Percentiles rank a stretch among this genome's conserved stretches.
Evolutionary conservation across 345 rosid genomes (phyloP).

Genomic region (Populus davidiana): DNA sequence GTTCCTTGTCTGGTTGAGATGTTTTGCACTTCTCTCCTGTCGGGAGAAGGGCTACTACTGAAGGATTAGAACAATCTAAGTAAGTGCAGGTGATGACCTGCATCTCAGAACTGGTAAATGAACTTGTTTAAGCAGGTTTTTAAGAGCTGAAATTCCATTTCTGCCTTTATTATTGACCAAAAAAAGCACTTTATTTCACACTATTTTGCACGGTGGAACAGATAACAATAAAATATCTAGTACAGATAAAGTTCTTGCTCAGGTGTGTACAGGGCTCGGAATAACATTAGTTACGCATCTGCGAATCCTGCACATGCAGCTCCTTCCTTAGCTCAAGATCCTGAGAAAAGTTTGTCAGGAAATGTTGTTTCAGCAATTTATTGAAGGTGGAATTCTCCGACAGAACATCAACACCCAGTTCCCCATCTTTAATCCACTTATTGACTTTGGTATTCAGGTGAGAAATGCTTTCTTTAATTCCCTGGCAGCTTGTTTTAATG

Average conservation of each 20-base stretch:
- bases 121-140: too few relatives aligned
- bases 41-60: too few relatives aligned
- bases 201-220: too few relatives aligned
- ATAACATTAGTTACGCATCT: neutral
- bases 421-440: constrained; percentile 25
- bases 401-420: constrained; percentile 38
- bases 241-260: neutral
- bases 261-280: neutral
- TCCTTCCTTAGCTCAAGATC: neutral
- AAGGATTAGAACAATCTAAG: too few relatives aligned
- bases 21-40: too few relatives aligned
- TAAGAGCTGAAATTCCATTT: too few relatives aligned
- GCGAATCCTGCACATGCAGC: neutral
- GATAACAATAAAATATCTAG: too few relatives aligned
- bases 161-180: too few relatives aligned
- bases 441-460: constrained; percentile 17
- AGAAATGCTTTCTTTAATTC: constrained; percentile 14
- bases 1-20: too few relatives aligned
- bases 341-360: constrained; percentile 20
- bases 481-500: neutral
- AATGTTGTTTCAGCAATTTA: constrained; percentile 44
- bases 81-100: too few relatives aligned
- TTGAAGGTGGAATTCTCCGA: constrained; percentile 46
- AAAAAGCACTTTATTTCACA: too few relatives aligned
- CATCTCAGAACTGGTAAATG: too few relatives aligned